phyloP scores from a whole-genome alignment of 768 basidiomycete species.

The Lentinula sp. region DNA sequence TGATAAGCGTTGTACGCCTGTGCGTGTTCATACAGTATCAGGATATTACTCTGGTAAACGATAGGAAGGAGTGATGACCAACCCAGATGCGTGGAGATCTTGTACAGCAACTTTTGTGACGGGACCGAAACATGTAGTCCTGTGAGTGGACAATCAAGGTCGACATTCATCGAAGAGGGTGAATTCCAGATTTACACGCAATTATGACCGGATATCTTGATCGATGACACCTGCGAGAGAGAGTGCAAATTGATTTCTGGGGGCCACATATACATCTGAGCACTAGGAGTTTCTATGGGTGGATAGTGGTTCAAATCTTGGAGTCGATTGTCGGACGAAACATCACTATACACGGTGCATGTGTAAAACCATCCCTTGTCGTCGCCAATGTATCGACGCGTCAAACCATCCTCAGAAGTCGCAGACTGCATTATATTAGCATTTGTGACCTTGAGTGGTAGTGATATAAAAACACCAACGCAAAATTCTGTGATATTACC shows the following conservation, averaged over 20 bases:
- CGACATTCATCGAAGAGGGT: neutral
- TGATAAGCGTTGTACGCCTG: constrained; percentile 30
- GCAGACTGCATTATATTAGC: constrained; percentile 8
- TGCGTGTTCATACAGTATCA: neutral
- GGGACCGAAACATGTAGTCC: constrained; percentile 54
- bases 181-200: constrained; percentile 33
- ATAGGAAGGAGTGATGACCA: constrained; percentile 8
- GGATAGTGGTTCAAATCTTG: neutral
- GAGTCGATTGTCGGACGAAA: neutral
- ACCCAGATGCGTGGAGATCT: constrained; percentile 35
- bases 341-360: constrained; percentile 12
- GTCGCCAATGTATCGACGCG: constrained; percentile 44
- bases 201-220: constrained; percentile 35
- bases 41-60: neutral
- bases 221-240: constrained; percentile 40
- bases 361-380: constrained; percentile 46
- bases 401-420: constrained; percentile 21
- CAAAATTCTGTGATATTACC: constrained; percentile 37
- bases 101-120: constrained; percentile 44
- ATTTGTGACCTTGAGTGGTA: neutral
- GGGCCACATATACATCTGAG: constrained; percentile 30
- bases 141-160: constrained; percentile 20
- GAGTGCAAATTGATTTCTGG: constrained; percentile 37
- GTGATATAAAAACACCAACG: constrained; percentile 22
- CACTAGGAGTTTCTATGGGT: neutral